phyloP scores from a whole-genome alignment of 768 basidiomycete genomes.

The Amanita thiersii region DNA sequence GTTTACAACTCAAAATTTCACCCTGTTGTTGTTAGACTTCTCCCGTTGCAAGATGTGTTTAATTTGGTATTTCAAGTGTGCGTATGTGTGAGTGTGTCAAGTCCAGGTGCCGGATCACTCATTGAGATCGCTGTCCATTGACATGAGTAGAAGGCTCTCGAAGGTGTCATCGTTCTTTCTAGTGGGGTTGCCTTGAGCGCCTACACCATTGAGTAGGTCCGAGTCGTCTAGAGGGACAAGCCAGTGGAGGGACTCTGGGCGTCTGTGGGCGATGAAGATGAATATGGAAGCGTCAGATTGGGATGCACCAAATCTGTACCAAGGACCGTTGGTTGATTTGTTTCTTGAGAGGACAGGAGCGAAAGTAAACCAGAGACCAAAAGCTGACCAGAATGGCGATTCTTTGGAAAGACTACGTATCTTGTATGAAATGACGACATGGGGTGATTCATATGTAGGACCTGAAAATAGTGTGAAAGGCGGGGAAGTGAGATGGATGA shows the following conservation, averaged over 20 bases:
- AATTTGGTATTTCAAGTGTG: no score
- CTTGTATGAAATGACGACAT: slow-evolving; percentile 67
- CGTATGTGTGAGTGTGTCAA: no score
- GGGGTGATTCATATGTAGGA: slow-evolving; percentile 14
- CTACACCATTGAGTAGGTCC: slow-evolving; percentile 51
- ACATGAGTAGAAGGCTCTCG: slow-evolving; percentile 53
- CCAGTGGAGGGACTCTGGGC: slow-evolving; percentile 53
- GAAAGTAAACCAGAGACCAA: slow-evolving; percentile 73
- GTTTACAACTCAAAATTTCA: no score
- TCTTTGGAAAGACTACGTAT: slow-evolving; percentile 68
- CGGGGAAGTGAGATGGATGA: slow-evolving; percentile 63
- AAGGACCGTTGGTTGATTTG: neutral
- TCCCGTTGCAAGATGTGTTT: no score
- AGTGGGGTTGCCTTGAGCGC: slow-evolving; percentile 32
- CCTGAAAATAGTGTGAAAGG: slow-evolving; percentile 25
- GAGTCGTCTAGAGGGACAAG: slow-evolving; percentile 38
- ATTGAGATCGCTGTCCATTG: slow-evolving; percentile 22
- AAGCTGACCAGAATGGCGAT: slow-evolving; percentile 68
- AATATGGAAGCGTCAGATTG: slow-evolving; percentile 25
- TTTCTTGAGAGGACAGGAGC: slow-evolving; percentile 39
- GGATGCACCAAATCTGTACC: neutral
- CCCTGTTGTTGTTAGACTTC: no score
- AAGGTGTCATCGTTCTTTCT: slow-evolving; percentile 63
- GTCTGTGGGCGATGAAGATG: slow-evolving; percentile 54
- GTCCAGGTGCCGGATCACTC: no score